Base-by-base conservation (phyloP, 345 rosid species). In the Euclidium syriacum region DNA sequence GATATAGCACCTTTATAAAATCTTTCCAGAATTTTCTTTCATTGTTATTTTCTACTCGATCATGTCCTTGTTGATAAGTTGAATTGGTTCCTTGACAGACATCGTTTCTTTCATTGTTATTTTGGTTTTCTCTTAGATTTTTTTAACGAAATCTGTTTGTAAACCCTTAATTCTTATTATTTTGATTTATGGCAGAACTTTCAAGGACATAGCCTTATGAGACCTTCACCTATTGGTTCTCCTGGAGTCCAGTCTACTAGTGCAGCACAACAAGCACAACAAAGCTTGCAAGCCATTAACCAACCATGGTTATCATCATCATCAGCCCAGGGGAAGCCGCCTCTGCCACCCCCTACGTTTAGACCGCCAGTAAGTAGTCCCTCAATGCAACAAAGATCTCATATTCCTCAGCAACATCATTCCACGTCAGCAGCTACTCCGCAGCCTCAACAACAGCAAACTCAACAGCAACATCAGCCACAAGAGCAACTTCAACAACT, bases 271-370 rank as follows among this genome's bases (percentile, higher is more conserved):
- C 92, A 88, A 51, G 64, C 85, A 23, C 92, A 85, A 65, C 92
- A 88, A 74, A 63, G 62, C 64, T 33, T 76, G 58, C 91, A 81
- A 44, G 65, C 85, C 26, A 63, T 70, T 34, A 85, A 67, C 63
- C 96, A 92, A 73, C 97, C 97, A 2, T 90, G 96, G 97, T 66
- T 90, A 72, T 56, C 95, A 59, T 72, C 95, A 59, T 72, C 95
- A 75, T 77, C 82, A 67, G 24, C 85, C 33, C 97, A 87, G 75
- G 88, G 88, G 76, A 94, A 81, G 64, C 91, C 95, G 50, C 96
- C 95, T 48, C 50, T 94, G 69, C 87, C 91, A 35, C 80, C 95
- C 52, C 77, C 90, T 56, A 71, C 95, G 1, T 80, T 73, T 75
- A 83, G 96, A 73, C 86, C 90, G 10, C 91, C 69, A 57, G 66